phyloP scores from a whole-genome alignment of 306 rosid genomes.

The Calophaca sinica region DNA sequence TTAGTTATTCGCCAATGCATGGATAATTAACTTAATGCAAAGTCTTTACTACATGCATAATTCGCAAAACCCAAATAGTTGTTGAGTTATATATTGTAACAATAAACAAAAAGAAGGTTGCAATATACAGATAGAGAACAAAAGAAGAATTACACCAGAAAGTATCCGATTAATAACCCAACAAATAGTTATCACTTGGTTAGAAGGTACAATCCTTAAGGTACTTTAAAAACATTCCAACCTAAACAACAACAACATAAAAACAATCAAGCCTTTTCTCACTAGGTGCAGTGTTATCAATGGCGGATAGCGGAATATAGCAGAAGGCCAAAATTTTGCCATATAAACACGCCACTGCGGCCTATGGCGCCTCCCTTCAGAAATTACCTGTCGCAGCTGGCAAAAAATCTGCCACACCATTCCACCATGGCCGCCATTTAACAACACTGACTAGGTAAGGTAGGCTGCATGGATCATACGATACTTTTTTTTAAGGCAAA shows the following conservation, averaged over 20 bases:
- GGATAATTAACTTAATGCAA: slow-evolving; percentile 38
- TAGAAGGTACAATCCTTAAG: slow-evolving; percentile 15
- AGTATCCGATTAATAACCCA: slow-evolving; percentile 8
- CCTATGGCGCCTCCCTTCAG: too few species aligned
- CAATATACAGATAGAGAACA: slow-evolving; percentile 5
- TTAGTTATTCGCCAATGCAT: slow-evolving; percentile 18
- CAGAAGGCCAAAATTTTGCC: too few species aligned
- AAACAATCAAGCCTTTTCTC: slow-evolving; percentile 16
- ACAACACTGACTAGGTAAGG: background rate
- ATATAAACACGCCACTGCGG: too few species aligned
- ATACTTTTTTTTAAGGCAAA: too few species aligned
- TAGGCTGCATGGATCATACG: background rate
- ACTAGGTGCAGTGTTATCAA: too few species aligned
- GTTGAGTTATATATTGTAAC: slow-evolving; percentile 17
- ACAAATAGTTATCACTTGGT: slow-evolving; percentile 9
- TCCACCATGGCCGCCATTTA: too few species aligned
- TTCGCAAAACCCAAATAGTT: slow-evolving; percentile 24
- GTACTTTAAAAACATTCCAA: slow-evolving; percentile 13
- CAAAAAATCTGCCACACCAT: too few species aligned
- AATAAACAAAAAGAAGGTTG: slow-evolving; percentile 24
- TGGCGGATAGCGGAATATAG: too few species aligned
- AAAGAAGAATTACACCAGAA: background rate
- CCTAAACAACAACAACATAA: slow-evolving; percentile 7
- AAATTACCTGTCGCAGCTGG: too few species aligned
- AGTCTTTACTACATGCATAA: slow-evolving; percentile 3